Evolutionary conservation across 2,329 filamentous ascomycete species (phyloP).

Genomic region (Fusarium sp.): DNA sequence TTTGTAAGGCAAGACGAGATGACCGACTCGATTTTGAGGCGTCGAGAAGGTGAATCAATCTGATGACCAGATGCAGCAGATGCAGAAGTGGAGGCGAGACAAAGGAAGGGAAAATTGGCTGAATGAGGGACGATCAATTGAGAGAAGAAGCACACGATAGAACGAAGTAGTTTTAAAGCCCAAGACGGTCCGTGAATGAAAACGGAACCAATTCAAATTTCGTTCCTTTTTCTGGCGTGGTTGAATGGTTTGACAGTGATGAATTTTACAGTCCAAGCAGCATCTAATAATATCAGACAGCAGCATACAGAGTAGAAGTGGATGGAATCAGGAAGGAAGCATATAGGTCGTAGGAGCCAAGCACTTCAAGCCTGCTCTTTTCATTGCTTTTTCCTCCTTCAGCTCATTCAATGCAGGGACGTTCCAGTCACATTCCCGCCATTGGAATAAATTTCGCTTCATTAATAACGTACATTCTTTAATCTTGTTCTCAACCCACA

Average conservation of each 20-base stretch:
- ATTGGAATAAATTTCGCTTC: background rate
- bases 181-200: constrained; percentile 13
- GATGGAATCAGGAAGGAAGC: background rate
- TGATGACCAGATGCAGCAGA: constrained; percentile 24
- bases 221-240: background rate
- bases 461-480: background rate
- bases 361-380: background rate
- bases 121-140: constrained; percentile 2
- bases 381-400: background rate
- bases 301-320: background rate
- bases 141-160: constrained; percentile 10
- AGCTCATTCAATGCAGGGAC: constrained; percentile 1
- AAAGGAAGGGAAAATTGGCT: background rate
- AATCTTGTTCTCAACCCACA: background rate
- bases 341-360: background rate
- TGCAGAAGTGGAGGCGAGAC: constrained; percentile 26
- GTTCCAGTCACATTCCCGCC: constrained; percentile 11
- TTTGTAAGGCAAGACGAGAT: constrained; percentile 14
- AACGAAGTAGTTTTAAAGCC: background rate
- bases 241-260: constrained; percentile 6
- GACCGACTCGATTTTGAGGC: constrained; percentile 17
- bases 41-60: constrained; percentile 20
- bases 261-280: background rate
- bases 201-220: background rate
- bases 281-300: background rate